Conservation (phyloP, 768 basidiomycete species). For the Xerocomus spinulosus region DNA sequence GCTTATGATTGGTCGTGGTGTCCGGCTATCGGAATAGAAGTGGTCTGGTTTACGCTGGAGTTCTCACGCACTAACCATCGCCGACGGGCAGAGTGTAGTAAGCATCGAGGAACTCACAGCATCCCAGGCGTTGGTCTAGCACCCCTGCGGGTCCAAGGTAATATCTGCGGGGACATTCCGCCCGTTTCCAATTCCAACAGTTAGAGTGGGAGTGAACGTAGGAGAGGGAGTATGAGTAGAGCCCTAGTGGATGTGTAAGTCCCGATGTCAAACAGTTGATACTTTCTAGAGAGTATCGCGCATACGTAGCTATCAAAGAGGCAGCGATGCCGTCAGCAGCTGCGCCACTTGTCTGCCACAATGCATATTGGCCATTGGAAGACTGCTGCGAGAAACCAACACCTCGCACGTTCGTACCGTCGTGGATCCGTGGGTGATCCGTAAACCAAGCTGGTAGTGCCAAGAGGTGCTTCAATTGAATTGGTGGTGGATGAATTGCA, state of each 20-base stretch:
- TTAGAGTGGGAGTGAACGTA: slow-evolving; percentile 43
- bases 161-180: slow-evolving; percentile 57
- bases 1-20: not conserved
- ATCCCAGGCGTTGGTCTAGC: slow-evolving; percentile 58
- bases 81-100: slow-evolving; percentile 37
- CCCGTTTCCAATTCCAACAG: slow-evolving; percentile 46
- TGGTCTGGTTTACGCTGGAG: not conserved
- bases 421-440: slow-evolving; percentile 77
- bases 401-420: slow-evolving; percentile 55
- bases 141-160: slow-evolving; percentile 50
- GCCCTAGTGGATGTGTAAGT: slow-evolving; percentile 62
- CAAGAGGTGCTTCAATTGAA: slow-evolving; percentile 54
- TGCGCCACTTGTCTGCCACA: slow-evolving; percentile 67
- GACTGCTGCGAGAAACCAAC: slow-evolving; percentile 40
- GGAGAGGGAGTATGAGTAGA: slow-evolving; percentile 54
- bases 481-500: slow-evolving; percentile 52
- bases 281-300: slow-evolving; percentile 51
- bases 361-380: slow-evolving; percentile 51
- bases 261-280: slow-evolving; percentile 41
- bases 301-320: slow-evolving; percentile 38
- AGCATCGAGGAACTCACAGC: slow-evolving; percentile 49
- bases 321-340: slow-evolving; percentile 48
- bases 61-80: not conserved
- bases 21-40: not conserved
- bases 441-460: slow-evolving; percentile 67